A percentile compares a stretch with the other conserved stretches of the same genome.
phyloP scores from a whole-genome alignment of 1,139 yeast species.

The Blastobotrys illinoisensis region DNA sequence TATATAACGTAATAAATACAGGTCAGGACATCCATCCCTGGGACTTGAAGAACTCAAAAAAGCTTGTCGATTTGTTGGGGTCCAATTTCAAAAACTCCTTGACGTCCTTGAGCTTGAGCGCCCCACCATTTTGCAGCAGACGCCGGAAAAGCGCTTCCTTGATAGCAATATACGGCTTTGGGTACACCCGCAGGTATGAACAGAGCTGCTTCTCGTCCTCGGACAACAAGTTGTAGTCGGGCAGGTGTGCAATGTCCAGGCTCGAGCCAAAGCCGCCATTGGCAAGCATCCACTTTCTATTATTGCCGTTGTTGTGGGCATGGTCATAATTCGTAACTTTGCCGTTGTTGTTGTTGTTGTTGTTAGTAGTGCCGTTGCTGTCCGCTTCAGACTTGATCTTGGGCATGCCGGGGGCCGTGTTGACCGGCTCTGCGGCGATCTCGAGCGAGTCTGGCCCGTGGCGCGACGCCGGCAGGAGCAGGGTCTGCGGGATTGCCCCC shows the following conservation, averaged over 20 bases:
- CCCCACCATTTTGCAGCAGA: conserved; percentile 77
- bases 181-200: conserved; percentile 73
- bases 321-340: not conserved
- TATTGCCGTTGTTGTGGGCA: not conserved
- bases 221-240: conserved; percentile 76
- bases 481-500: conserved; percentile 13
- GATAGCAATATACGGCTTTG: conserved; percentile 90
- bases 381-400: not conserved
- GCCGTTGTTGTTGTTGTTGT: conserved; percentile 1
- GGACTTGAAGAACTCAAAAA: conserved; percentile 85
- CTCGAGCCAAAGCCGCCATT: conserved; percentile 17
- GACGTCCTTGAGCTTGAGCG: conserved; percentile 74
- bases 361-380: not conserved
- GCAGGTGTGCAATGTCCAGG: conserved; percentile 71
- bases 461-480: conserved; percentile 11
- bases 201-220: conserved; percentile 85
- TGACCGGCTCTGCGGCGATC: conserved; percentile 7
- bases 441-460: conserved; percentile 7
- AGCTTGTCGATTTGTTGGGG: conserved; percentile 75
- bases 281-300: not conserved
- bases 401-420: conserved; percentile 5
- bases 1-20: not conserved
- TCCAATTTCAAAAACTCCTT: conserved; percentile 80
- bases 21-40: conserved; percentile 66
- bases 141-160: conserved; percentile 90